Base-by-base conservation (phyloP, 495 filamentous ascomycete species). In the Aspergillus leporis region DNA sequence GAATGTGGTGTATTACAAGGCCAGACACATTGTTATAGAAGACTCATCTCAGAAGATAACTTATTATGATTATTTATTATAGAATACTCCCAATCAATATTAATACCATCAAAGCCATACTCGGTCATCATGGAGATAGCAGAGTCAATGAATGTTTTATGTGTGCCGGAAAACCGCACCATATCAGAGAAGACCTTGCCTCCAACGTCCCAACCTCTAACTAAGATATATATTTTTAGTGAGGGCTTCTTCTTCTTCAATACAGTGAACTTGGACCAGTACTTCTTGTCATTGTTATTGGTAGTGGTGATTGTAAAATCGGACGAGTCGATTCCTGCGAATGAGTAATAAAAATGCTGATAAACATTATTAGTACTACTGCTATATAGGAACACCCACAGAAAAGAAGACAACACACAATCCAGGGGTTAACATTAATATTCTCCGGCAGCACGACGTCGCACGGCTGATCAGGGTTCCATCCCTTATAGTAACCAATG, bases 11-110 rank as follows among this genome's bases (percentile, higher is more conserved):
- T 32, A 32, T 32, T n/a, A n/a, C 31, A 32, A 10, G 31, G 31
- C 5, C 31, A 32, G 31, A 32, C n/a, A n/a, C n/a, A n/a, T n/a
- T n/a, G n/a, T n/a, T n/a, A n/a, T n/a, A n/a, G n/a, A n/a, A n/a
- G n/a, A n/a, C n/a, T n/a, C n/a, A n/a, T n/a, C n/a, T n/a, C n/a
- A n/a, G n/a, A n/a, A n/a, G n/a, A n/a, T n/a, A n/a, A n/a, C n/a
- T n/a, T 32, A 32, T 10, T 64, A 14, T 75, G 70, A 3, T 80
- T 77, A 10, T 56, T 25, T 5, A 73, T 70, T 0, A 21, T 74
- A 0, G 82, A 81, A 61, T 82, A 85, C 36, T 85, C 80, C 83
- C 83, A 86, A 61, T 85, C 84, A 13, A 87, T 47, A 59, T 87
- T 83, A 1, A 85, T 65, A 1, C 85, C 86, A 49, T 82, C 69